Evolutionary conservation across 768 basidiomycete genomes (phyloP).

Genomic region (Calocera cornea): DNA sequence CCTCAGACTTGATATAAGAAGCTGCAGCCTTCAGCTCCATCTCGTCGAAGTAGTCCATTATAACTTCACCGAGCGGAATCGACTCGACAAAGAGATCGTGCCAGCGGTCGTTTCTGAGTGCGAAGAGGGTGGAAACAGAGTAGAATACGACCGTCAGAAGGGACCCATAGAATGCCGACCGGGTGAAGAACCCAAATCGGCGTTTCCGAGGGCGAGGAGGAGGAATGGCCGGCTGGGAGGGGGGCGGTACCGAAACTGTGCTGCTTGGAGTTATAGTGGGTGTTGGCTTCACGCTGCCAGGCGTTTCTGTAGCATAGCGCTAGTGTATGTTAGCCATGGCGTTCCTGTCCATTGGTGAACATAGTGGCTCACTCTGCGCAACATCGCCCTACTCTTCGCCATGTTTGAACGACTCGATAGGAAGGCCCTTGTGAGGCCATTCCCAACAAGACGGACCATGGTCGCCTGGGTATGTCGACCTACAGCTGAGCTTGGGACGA

Average conservation of each 20-base stretch:
- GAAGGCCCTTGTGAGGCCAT: neutral
- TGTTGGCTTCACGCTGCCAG: neutral
- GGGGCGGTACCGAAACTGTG: neutral
- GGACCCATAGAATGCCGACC: conserved; percentile 52
- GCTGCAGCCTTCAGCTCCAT: conserved; percentile 8
- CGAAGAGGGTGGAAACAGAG: conserved; percentile 61
- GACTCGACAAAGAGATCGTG: conserved; percentile 73
- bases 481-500: neutral
- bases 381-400: neutral
- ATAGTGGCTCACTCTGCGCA: neutral
- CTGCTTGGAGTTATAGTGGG: neutral
- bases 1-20: conserved; percentile 17
- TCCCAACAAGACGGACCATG: neutral
- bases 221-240: neutral
- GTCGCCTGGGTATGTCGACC: neutral
- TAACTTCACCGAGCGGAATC: conserved; percentile 60
- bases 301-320: neutral
- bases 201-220: neutral
- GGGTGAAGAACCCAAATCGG: conserved; percentile 33
- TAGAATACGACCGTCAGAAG: conserved; percentile 65
- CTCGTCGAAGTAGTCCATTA: conserved; percentile 67
- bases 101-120: conserved; percentile 65
- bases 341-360: neutral
- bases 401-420: neutral
- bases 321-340: neutral